Conservation (phyloP, 257 asterid genomes). For the Solanum commersonii region DNA sequence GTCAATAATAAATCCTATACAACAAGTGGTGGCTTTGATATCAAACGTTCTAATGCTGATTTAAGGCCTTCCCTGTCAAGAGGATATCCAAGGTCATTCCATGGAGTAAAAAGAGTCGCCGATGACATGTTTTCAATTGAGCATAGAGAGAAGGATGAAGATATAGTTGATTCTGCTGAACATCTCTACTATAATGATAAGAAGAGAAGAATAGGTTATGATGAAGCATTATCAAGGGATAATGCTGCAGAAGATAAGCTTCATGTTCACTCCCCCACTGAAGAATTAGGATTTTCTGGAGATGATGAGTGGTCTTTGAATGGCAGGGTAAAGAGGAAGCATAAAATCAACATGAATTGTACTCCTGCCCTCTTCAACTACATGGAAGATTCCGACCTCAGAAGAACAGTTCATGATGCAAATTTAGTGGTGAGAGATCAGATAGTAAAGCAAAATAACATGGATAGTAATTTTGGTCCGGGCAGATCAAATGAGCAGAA, state of each 20-base stretch:
- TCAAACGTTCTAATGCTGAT: conserved; percentile 7
- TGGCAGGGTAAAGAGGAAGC: conserved; percentile 14
- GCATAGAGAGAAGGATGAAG: conserved; percentile 18
- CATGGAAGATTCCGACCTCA: background rate
- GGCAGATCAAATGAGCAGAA: conserved; percentile 15
- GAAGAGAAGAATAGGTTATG: conserved; percentile 30
- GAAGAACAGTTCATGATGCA: conserved; percentile 19
- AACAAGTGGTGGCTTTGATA: conserved; percentile 11
- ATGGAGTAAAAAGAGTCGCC: conserved; percentile 8
- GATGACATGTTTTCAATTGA: conserved; percentile 13
- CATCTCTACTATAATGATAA: background rate
- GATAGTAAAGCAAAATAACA: conserved; percentile 12
- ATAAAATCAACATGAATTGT: conserved; percentile 7
- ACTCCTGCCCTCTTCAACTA: conserved; percentile 2
- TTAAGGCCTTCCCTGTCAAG: conserved; percentile 7
- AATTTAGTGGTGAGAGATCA: conserved; percentile 14
- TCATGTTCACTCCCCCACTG: conserved; percentile 11
- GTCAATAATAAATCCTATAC: conserved; percentile 14
- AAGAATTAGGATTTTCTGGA: conserved; percentile 17
- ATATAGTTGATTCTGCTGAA: conserved; percentile 5
- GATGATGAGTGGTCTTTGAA: conserved; percentile 8
- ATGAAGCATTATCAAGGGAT: conserved; percentile 13
- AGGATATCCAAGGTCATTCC: conserved; percentile 18
- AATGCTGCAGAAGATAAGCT: conserved; percentile 10
- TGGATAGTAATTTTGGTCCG: conserved; percentile 7